Base-by-base conservation (phyloP, 1,284 basidiomycete species). In the Fomitopsis betulina region DNA sequence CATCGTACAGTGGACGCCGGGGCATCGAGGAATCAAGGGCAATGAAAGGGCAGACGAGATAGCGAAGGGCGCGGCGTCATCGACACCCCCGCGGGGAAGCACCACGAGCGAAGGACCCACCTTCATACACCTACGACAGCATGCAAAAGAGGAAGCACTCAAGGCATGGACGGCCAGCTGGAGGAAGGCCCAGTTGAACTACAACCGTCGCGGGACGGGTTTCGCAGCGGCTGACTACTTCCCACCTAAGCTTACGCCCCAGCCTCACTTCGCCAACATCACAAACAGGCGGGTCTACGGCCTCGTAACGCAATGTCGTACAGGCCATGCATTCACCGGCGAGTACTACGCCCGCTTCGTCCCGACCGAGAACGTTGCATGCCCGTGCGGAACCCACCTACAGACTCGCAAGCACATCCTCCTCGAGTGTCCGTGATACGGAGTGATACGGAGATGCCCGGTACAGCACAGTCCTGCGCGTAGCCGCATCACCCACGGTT, bases 361-460 rank as follows among this genome's bases (percentile, higher is more conserved):
- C 12, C 67, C 67, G 12, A 50, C 52, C 32, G 65, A 69, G 59
- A 17, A 54, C 38, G 57, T 58, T 49, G 58, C 54, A 39, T 73
- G 71, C 65, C 65, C 69, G 17, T 73, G 72, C 52, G 69, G 65
- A 5, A 62, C 64, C 43, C 21, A 27, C 2, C 33, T 65, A 5
- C 67, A 73, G 56, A 66, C 70, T 1, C 55, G 69, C 25, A 64
- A 67, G 57, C 72, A 73, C 57, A 65, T 73, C 19, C 60, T 74
- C 0, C 50, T 53, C 15, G 60, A 64, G n/a, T 71, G 73, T 63
- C 63, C 65, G 7, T 32, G 50, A 15, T 70, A 70, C 57, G 57
- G 62, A 45, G 7, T 32, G 50, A 15, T 70, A 70, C 57, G 57
- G 62, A 45, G 42, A 45, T n/a, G 42, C 42, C 19, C 42, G 42